Conservation (phyloP, 768 basidiomycete species). For the Mycena sanguinolenta region DNA sequence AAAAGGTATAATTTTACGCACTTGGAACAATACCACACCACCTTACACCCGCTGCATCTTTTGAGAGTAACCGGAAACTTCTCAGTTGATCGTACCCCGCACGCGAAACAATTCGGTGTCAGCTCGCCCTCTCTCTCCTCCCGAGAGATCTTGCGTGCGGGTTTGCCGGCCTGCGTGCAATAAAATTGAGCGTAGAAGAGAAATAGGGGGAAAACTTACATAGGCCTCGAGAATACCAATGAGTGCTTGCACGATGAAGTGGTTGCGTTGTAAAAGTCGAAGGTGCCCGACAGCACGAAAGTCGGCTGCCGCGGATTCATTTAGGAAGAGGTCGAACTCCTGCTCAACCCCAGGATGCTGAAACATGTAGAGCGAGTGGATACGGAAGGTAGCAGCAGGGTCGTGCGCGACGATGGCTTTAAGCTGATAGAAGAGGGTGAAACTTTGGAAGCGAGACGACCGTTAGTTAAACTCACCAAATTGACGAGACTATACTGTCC, state of each 20-base stretch:
- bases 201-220: not conserved
- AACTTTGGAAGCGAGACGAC: not conserved
- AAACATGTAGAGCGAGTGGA: constrained; percentile 10
- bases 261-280: too few species aligned
- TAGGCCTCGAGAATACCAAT: constrained; percentile 14
- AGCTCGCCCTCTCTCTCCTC: not conserved
- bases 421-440: not conserved
- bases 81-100: not conserved
- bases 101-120: not conserved
- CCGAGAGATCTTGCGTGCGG: constrained; percentile 3
- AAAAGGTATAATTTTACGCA: not conserved
- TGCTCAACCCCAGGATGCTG: not conserved
- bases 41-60: too few species aligned
- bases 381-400: too few species aligned
- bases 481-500: too few species aligned
- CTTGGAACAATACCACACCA: constrained; percentile 17
- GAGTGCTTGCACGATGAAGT: constrained; percentile 14
- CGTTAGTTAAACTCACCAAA: too few species aligned
- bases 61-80: not conserved
- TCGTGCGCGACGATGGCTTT: constrained; percentile 15
- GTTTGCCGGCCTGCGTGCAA: constrained; percentile 1
- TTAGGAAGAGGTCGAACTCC: constrained; percentile 1
- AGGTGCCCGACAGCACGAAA: constrained; percentile 9
- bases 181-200: not conserved
- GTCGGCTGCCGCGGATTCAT: not conserved